Conservation (phyloP, 306 rosid genomes). For the Boehmeria nivea region DNA sequence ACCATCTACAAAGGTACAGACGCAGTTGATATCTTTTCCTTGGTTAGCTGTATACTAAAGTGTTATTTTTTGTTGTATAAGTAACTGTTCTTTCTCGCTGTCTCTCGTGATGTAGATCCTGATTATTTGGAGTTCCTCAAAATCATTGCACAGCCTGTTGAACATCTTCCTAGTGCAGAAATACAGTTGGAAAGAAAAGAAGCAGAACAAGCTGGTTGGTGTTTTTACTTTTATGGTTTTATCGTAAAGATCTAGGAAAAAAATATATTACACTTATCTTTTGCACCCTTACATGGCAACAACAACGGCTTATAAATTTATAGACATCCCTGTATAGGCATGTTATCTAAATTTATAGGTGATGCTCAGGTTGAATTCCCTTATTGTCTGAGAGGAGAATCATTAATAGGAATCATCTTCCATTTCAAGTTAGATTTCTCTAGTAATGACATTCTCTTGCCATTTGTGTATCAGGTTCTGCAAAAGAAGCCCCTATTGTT, state of each 20-base stretch:
- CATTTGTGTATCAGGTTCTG: conserved; percentile 47
- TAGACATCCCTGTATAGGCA: too few relatives aligned
- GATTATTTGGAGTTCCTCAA: conserved; percentile 94
- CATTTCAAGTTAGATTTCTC: conserved; percentile 4
- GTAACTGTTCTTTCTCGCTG: conserved; percentile 8
- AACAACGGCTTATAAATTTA: too few relatives aligned
- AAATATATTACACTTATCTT: too few relatives aligned
- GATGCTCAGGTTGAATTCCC: not conserved
- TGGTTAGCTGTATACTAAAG: not conserved
- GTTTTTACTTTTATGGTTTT: conserved; percentile 4
- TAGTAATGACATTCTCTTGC: conserved; percentile 4
- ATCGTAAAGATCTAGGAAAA: too few relatives aligned
- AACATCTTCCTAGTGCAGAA: conserved; percentile 98
- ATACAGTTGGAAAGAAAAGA: conserved; percentile 96
- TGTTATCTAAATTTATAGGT: conserved; percentile 1
- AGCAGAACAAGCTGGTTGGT: conserved; percentile 93
- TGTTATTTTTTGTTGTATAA: not conserved
- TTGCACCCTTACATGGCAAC: too few relatives aligned
- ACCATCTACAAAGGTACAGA: conserved; percentile 69
- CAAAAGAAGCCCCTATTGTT: conserved; percentile 66
- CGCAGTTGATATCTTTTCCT: not conserved
- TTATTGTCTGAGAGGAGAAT: not conserved
- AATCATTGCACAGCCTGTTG: conserved; percentile 70
- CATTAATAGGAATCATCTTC: not conserved
- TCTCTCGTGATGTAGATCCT: conserved; percentile 51